A percentile compares a stretch with the other conserved stretches of the same genome.
Conservation (phyloP, 2,329 filamentous ascomycete species). For the Botrytis squamosa region DNA sequence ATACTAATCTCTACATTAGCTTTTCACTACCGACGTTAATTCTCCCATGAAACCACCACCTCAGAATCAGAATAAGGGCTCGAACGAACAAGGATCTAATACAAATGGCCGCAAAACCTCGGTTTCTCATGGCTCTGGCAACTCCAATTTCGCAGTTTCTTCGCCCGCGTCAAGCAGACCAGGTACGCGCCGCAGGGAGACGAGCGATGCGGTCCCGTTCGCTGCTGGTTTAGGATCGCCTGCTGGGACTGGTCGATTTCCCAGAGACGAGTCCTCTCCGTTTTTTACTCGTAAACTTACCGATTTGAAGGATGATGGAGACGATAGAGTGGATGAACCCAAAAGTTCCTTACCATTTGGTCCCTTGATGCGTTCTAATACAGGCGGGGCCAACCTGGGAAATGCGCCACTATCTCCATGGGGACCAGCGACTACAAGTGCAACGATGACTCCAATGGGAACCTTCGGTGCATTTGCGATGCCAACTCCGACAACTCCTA, state of each 20-base stretch:
- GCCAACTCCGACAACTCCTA: constrained; percentile 52
- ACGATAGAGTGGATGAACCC: constrained; percentile 53
- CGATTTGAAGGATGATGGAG: constrained; percentile 53
- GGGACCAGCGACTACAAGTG: constrained; percentile 49
- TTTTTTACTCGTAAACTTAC: constrained; percentile 55
- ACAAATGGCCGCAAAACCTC: constrained; percentile 77
- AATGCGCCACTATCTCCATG: constrained; percentile 50
- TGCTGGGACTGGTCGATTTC: constrained; percentile 55
- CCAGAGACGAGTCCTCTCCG: constrained; percentile 60
- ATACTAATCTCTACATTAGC: constrained; percentile 48
- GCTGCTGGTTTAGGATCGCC: constrained; percentile 56
- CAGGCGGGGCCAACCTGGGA: constrained; percentile 46
- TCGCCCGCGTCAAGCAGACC: constrained; percentile 74
- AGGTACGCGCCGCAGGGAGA: constrained; percentile 78
- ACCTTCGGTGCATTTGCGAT: constrained; percentile 91
- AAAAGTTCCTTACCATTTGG: constrained; percentile 44
- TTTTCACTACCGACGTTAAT: constrained; percentile 85
- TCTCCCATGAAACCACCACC: constrained; percentile 85
- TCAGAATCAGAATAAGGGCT: constrained; percentile 60
- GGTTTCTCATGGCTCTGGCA: constrained; percentile 63
- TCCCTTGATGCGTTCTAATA: constrained; percentile 54
- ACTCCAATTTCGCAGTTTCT: constrained; percentile 64
- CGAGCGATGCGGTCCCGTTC: constrained; percentile 62
- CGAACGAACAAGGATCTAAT: constrained; percentile 54
- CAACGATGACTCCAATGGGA: constrained; percentile 71